Base-by-base conservation (phyloP, 2,329 filamentous ascomycete genomes). In the Lithohypha guttulata region DNA sequence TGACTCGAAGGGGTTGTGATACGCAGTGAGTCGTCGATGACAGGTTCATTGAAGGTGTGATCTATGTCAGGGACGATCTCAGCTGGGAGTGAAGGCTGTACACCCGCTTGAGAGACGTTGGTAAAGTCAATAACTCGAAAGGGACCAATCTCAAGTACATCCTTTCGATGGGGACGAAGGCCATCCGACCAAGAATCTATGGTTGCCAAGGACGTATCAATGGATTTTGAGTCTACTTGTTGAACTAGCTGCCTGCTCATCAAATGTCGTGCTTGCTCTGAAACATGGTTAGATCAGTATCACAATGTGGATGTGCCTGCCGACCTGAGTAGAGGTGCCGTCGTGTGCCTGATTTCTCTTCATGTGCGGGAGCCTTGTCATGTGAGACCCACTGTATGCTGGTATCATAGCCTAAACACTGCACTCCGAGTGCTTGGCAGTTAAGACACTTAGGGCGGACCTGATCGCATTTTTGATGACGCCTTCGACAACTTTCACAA, bases 391-490 rank as follows among this genome's bases (percentile, higher is more conserved):
- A 59, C 26, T 50, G 49, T 13, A 59, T 48, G 17, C 55, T 51
- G 35, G 53, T 47, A 5, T 49, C 48, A 28, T 55, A 58, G 1
- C 56, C 55, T 35, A 58, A 55, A 23, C 58, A 60, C 10, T 41
- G 21, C 2, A 57, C 41, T 2, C 54, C 54, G 6, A 55, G 36
- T 8, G 48, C 47, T 6, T 43, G 52, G 39, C 58, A 60, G 1
- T 50, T 58, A 11, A 51, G 45, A 39, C 58, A 61, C 3, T 45
- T 42, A 17, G 58, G 57, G 23, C 51, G 50, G 40, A 50, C 53
- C 34, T 60, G 56, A 32, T 61, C 58, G 38, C 58, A 61, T 49
- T 59, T 60, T 21, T 58, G 51, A 45, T 60, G 57, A 21, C 57
- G 54, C 14, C 53, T 52, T 19, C 57, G 53, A 41, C 58, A 61